Percentiles rank a stretch among this genome's conserved stretches.
Conservation (phyloP, 192 early-diverging fungal genomes). For the Rhizophagus sp. region DNA sequence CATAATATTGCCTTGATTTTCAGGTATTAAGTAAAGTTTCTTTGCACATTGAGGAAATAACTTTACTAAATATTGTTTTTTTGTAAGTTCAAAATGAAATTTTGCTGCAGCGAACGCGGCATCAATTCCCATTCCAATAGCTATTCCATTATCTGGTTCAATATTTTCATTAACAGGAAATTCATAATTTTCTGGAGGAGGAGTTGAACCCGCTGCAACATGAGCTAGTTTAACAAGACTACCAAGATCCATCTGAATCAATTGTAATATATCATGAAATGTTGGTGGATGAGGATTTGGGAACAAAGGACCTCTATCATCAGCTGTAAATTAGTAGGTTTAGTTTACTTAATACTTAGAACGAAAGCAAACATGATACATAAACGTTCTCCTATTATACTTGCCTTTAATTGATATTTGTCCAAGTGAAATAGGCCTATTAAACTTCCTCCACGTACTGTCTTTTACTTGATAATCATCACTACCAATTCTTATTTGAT, state of each 20-base stretch:
- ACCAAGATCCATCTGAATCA: constrained; percentile 51
- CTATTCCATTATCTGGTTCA: constrained; percentile 57
- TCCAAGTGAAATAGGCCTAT: not conserved
- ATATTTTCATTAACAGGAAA: constrained; percentile 48
- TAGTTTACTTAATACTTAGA: not conserved
- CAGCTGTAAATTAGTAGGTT: constrained; percentile 21
- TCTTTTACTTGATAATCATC: constrained; percentile 6
- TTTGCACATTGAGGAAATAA: constrained; percentile 69
- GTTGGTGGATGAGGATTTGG: constrained; percentile 60
- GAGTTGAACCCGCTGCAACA: constrained; percentile 60
- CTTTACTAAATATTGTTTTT: constrained; percentile 63
- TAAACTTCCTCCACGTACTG: not conserved
- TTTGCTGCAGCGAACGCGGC: constrained; percentile 55
- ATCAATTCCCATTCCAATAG: constrained; percentile 60
- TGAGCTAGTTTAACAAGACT: constrained; percentile 57
- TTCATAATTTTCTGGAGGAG: constrained; percentile 60
- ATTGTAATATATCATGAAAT: constrained; percentile 51
- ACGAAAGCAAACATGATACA: not conserved
- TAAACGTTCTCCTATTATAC: not conserved
- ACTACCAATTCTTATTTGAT: constrained; percentile 28
- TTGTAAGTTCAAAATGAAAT: constrained; percentile 75
- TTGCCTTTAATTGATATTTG: constrained; percentile 20
- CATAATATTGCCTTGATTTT: constrained; percentile 52
- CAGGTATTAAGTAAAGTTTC: constrained; percentile 41
- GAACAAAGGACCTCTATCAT: constrained; percentile 54